A percentile compares a stretch with the other conserved stretches of the same genome.
Evolutionary conservation across 768 basidiomycete genomes (phyloP).

Genomic region (Termitomyces sp.): DNA sequence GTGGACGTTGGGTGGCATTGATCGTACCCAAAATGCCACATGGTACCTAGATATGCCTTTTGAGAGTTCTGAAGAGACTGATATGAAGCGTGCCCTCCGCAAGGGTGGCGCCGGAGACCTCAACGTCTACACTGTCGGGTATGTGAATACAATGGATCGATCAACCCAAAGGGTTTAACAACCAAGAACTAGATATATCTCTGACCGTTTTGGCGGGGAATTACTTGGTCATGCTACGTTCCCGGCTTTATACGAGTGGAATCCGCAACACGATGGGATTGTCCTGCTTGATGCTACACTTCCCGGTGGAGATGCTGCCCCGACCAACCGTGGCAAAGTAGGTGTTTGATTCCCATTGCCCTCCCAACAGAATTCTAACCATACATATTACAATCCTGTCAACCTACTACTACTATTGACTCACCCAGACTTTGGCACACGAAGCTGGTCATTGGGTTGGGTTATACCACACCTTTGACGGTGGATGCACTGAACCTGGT

Average conservation of each 20-base stretch:
- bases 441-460: constrained; percentile 61
- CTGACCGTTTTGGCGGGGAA: background rate
- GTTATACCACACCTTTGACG: constrained; percentile 58
- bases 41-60: background rate
- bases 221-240: background rate
- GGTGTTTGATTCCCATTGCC: background rate
- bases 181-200: background rate
- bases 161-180: background rate
- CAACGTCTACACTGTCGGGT: background rate
- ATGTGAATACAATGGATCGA: background rate
- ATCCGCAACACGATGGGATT: background rate
- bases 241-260: background rate
- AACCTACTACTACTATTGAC: too few relatives aligned
- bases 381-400: too few relatives aligned
- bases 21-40: background rate
- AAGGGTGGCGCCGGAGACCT: background rate
- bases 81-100: background rate
- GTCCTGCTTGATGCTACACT: background rate
- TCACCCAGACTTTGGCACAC: constrained; percentile 38
- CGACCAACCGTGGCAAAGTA: constrained; percentile 43
- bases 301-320: constrained; percentile 17
- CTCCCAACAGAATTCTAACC: background rate
- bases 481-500: constrained; percentile 37
- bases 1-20: background rate
- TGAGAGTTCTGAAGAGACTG: background rate